Base-by-base conservation (phyloP, 2,329 filamentous ascomycete genomes). In the Rhynchosporium graminicola region DNA sequence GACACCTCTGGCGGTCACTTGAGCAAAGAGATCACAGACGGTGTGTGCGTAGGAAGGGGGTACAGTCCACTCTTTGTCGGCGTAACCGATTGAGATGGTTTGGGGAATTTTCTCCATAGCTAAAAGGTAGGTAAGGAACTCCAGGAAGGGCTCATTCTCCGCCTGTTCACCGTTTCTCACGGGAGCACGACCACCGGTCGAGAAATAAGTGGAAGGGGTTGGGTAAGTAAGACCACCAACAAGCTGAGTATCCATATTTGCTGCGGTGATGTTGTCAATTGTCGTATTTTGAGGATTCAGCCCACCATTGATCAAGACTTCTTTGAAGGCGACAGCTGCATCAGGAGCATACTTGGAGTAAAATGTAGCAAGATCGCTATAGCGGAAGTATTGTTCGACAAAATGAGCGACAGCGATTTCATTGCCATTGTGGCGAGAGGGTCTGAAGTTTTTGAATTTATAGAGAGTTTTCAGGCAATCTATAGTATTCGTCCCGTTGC, bases 71-170 rank as follows among this genome's bases (percentile, higher is more conserved):
- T 90, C 87, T 61, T 84, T 80, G 60, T 89, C 87, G 54, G 84
- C 86, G 71, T 90, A 90, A 0, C 85, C 88, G 10, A 84, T 86
- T 59, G 80, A 83, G 71, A 90, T 81, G 10, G 86, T 82, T 54
- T 84, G 80, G 0, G 87, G 86, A 1, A 89, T 76, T 6, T 77
- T 71, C 0, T 75, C 69, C 63, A 82, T 75, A 43, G 73, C 69
- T 63, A 83, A 78, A 3, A 88, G 72, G 72, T 83, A 82, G 56
- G 82, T 79, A 4, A 88, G 77, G 77, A 82, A 88, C 9, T 78
- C 79, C 1, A 88, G 76, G 72, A 88, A 89, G 0, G 86, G 86
- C 75, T 91, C 88, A 72, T 89, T 90, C 65, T 79, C 80, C 72
- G 85, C 80, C 71, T 77, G 38, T 71, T 85, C 80, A 15, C 52